phyloP scores from a whole-genome alignment of 148 eudicot genomes.

The Chenopodium suecicum region DNA sequence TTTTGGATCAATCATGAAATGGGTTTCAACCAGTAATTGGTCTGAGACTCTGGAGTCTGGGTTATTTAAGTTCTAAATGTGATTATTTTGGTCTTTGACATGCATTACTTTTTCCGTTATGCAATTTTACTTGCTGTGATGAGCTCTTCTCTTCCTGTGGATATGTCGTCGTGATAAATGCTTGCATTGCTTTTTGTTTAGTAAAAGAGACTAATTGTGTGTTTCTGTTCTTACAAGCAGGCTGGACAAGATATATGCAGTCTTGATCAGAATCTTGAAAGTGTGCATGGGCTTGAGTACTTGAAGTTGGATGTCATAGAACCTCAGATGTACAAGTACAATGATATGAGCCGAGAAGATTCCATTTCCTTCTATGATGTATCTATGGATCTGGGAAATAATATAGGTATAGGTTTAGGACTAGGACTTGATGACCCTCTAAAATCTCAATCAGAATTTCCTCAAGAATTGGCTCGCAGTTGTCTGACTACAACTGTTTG shows the following conservation, averaged over 20 bases:
- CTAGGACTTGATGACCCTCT: conserved; percentile 33
- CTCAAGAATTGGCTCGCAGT: conserved; percentile 19
- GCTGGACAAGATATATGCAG: conserved; percentile 34
- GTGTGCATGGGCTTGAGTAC: conserved; percentile 38
- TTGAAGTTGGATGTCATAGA: conserved; percentile 56
- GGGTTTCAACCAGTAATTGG: background rate
- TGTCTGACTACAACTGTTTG: conserved; percentile 45
- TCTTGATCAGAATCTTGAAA: conserved; percentile 43
- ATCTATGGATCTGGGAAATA: conserved; percentile 41
- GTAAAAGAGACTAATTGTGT: background rate
- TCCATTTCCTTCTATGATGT: conserved; percentile 39
- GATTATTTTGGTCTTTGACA: conserved; percentile 8
- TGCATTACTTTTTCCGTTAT: background rate
- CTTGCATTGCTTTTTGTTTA: background rate
- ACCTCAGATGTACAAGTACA: conserved; percentile 42
- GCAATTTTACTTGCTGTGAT: background rate
- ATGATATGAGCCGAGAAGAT: conserved; percentile 39
- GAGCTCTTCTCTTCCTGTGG: conserved; percentile 5
- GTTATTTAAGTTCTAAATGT: background rate
- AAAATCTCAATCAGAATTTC: conserved; percentile 32
- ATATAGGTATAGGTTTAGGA: conserved; percentile 29
- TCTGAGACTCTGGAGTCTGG: background rate
- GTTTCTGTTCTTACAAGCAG: conserved; percentile 27
- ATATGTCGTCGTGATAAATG: background rate
- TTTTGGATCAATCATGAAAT: background rate